Evolutionary conservation across 2,329 filamentous ascomycete species (phyloP), one percentile per base, ranked within the genome.

Genomic region (Alternaria brassicae): DNA sequence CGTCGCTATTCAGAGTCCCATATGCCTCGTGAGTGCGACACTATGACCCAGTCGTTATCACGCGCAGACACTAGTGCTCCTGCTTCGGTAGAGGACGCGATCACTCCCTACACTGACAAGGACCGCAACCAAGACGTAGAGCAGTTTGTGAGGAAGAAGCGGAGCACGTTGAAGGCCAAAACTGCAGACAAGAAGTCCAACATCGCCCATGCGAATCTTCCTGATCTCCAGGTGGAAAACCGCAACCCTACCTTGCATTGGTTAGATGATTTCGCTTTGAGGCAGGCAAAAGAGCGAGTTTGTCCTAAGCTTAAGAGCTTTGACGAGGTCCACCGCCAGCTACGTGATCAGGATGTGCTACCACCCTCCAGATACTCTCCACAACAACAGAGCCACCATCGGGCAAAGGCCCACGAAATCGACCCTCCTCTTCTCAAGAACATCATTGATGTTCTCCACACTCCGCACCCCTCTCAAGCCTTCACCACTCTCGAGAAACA

Each of bases 221-320:
- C 44, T 10, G 9, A 34, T 21, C 3, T n/a, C 19, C 13, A 3
- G 5, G 19, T 7, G 13, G 13, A 15, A 23, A 23, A 27, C 23
- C 13, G 1, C 1, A 25, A 27, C 15, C 13, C 15, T 36, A 6
- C 6, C 15, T 9, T 34, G 2, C 28, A 19, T 27, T 32, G 8
- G 5, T 6, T 21, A 2, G 15, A 13, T 34, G 19, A 28, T 48
- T 27, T 7, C 4, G 19, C 17, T 37, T 30, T 13, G 21, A 13
- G 10, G 27, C 34, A 36, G 6, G 8, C 17, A 45, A n/a, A 34
- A 23, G 21, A 39, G 15, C 19, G 7, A 13, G 28, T 28, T 25
- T 40, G 19, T 36, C 44, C 44, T n/a, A 40, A 57, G 48, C 48
- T 57, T 48, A 52, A 21, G 6, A 52, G 47, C 9, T 40, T 57